Evolutionary conservation across 73 alveolate species (phyloP).

Genomic region (Stentor roeselii): DNA sequence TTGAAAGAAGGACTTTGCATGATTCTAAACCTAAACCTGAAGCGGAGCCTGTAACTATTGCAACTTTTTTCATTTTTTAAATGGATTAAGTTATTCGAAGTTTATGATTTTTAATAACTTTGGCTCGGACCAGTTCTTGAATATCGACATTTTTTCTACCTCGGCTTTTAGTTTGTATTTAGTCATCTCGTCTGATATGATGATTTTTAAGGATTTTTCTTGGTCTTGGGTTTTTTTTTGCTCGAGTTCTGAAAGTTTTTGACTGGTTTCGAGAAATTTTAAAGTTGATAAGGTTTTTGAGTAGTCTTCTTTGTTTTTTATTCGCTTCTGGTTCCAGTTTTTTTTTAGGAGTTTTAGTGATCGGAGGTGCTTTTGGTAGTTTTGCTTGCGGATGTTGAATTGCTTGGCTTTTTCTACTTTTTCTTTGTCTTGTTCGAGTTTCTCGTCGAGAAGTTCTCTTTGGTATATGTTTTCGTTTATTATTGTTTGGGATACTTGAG

Average conservation of each 20-base stretch:
- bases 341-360: neutral
- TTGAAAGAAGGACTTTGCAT: conserved; percentile 46
- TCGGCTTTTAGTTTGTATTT: no score
- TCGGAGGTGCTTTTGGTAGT: neutral
- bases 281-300: neutral
- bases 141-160: no score
- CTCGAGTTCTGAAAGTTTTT: neutral
- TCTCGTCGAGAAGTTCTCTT: neutral
- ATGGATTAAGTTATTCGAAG: no score
- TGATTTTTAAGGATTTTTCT: no score
- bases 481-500: neutral
- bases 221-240: neutral
- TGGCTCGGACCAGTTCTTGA: no score
- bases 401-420: neutral
- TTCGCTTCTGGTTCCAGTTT: neutral
- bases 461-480: neutral
- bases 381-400: neutral
- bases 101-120: no score
- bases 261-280: neutral
- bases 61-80: conserved; percentile 32
- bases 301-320: neutral
- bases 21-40: conserved; percentile 80
- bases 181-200: no score
- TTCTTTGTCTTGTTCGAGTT: neutral
- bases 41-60: conserved; percentile 80